Evolutionary conservation across 1,284 basidiomycete species (phyloP).

Genomic region (Ganoderma boninense): DNA sequence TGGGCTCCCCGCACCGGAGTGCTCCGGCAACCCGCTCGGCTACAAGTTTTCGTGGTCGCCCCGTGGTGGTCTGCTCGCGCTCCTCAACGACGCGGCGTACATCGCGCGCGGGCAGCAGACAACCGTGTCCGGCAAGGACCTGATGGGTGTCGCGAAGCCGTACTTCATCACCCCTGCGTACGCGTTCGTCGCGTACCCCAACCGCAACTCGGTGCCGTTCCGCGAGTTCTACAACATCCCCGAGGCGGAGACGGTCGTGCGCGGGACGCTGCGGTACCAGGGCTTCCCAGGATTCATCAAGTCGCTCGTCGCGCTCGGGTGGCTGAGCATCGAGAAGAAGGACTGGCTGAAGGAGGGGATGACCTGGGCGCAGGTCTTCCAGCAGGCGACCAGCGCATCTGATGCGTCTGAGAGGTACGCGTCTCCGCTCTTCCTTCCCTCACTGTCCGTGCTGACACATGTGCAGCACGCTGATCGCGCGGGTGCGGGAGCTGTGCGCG

Average conservation of each 20-base stretch:
- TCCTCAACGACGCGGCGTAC: constrained; percentile 93
- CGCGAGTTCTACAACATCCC: constrained; percentile 89
- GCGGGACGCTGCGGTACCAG: constrained; percentile 96
- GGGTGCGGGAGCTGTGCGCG: constrained; percentile 72
- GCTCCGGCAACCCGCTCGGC: constrained; percentile 94
- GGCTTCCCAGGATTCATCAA: constrained; percentile 98
- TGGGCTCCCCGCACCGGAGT: constrained; percentile 92
- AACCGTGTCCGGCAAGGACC: constrained; percentile 72
- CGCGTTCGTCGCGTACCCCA: constrained; percentile 97
- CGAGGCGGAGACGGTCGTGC: constrained; percentile 92
- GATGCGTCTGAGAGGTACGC: constrained; percentile 76
- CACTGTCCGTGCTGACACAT: not conserved
- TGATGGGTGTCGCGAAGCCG: constrained; percentile 91
- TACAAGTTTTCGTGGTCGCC: constrained; percentile 99
- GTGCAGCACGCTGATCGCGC: constrained; percentile 64
- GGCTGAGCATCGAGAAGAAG: constrained; percentile 82
- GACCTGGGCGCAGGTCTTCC: constrained; percentile 86
- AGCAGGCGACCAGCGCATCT: constrained; percentile 80
- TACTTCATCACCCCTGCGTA: constrained; percentile 97
- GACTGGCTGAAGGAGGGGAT: constrained; percentile 81
- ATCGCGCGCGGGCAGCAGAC: constrained; percentile 72
- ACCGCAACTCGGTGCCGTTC: constrained; percentile 95
- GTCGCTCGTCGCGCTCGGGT: constrained; percentile 89
- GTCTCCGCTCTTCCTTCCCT: too few species aligned
- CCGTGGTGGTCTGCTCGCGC: constrained; percentile 93